These are phyloP conservation scores for Astragalus membranaceus DNA, from an alignment of 306 rosid species.

Conservation along the genomic window DNA sequence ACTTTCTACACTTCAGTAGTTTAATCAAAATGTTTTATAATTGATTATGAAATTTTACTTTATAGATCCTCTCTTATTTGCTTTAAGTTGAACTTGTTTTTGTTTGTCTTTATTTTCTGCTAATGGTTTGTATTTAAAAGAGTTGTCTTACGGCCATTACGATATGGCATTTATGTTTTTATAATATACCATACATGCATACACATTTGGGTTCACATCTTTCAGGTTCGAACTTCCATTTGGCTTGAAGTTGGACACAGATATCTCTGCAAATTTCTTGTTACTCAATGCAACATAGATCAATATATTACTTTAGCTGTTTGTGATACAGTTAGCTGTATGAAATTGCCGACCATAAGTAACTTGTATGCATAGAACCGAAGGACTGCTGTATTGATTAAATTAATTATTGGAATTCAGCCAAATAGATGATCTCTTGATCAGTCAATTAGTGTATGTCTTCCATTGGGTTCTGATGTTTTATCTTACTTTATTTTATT, in stretches of 20 bases:
- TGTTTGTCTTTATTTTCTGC: background rate
- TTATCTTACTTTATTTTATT: constrained; percentile 1
- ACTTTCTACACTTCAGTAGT: background rate
- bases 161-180: background rate
- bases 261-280: background rate
- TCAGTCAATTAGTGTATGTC: background rate
- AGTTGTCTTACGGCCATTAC: background rate
- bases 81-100: background rate
- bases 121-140: background rate
- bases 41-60: background rate
- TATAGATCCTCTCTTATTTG: background rate
- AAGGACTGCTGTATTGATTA: background rate
- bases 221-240: background rate
- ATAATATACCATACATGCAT: background rate
- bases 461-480: constrained; percentile 1
- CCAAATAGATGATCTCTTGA: background rate
- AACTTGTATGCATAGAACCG: background rate
- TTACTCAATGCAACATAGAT: constrained; percentile 3
- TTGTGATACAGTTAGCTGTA: background rate
- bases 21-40: background rate
- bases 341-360: background rate
- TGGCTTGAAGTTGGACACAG: background rate
- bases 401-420: background rate
- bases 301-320: background rate
- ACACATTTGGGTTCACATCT: constrained; percentile 2